Evolutionary conservation across 148 eudicot genomes (phyloP).

Genomic region (Rhododendron ovatum): DNA sequence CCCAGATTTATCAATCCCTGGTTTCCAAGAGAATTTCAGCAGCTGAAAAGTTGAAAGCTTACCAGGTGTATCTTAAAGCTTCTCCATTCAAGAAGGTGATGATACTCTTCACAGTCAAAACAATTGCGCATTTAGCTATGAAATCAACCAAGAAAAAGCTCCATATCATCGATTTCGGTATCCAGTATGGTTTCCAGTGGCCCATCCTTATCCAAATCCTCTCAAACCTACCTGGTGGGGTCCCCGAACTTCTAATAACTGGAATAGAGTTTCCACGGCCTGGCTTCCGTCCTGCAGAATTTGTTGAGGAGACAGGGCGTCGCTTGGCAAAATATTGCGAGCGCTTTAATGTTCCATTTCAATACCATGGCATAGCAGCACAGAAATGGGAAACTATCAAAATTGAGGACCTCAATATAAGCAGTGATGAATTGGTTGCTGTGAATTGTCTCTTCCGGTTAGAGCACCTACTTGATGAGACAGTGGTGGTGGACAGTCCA

Average conservation of each 20-base stretch:
- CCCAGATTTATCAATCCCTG: conserved; percentile 25
- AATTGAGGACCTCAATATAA: conserved; percentile 30
- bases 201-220: conserved; percentile 33
- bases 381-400: conserved; percentile 38
- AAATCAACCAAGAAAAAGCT: conserved; percentile 18
- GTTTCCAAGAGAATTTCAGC: conserved; percentile 27
- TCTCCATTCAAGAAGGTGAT: conserved; percentile 32
- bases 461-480: conserved; percentile 30
- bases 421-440: conserved; percentile 28
- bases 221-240: conserved; percentile 18
- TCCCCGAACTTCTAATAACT: conserved; percentile 35
- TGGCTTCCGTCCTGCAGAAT: conserved; percentile 40
- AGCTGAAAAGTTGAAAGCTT: conserved; percentile 37
- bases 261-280: conserved; percentile 39
- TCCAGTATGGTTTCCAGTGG: conserved; percentile 43
- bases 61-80: conserved; percentile 29
- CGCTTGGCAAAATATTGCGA: conserved; percentile 37
- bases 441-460: conserved; percentile 31
- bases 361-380: conserved; percentile 35
- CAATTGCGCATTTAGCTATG: conserved; percentile 6
- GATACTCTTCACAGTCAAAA: conserved; percentile 19
- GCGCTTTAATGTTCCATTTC: conserved; percentile 33
- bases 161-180: conserved; percentile 40
- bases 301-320: conserved; percentile 37
- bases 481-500: conserved; percentile 30